These are phyloP conservation scores for Moelleriella libera DNA, from an alignment of 2,329 filamentous ascomycete species.

Conservation along the genomic window DNA sequence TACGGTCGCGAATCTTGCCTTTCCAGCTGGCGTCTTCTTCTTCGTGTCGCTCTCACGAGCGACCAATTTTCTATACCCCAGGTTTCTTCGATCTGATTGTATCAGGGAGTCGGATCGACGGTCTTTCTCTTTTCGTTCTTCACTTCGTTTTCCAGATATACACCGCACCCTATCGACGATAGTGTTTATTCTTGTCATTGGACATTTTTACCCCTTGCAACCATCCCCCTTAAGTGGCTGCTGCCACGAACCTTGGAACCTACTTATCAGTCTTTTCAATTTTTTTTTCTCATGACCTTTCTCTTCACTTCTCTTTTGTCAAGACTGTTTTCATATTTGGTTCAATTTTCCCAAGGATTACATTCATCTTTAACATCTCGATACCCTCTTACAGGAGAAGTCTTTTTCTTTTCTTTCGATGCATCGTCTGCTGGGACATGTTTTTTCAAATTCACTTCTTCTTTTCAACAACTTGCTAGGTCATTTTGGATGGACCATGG, in stretches of 20 bases:
- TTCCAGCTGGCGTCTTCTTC: no score
- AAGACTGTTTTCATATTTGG: background rate
- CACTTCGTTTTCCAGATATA: conserved; percentile 11
- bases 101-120: no score
- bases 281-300: background rate
- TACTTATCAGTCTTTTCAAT: background rate
- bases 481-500: no score
- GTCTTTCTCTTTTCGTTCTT: no score
- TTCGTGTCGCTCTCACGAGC: no score
- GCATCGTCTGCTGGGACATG: background rate
- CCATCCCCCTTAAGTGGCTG: background rate
- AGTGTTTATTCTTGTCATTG: conserved; percentile 17
- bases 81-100: no score
- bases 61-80: no score
- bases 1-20: no score
- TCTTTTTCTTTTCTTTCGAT: background rate
- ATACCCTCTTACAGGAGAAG: conserved; percentile 9
- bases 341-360: background rate
- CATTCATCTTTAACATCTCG: conserved; percentile 2
- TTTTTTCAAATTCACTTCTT: no score
- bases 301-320: background rate
- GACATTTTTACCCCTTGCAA: background rate
- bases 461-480: no score
- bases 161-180: conserved; percentile 16
- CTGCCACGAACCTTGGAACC: background rate